These are phyloP conservation scores for Lotus japonicus DNA, from an alignment of 306 rosid genomes.

Conservation along the genomic window DNA sequence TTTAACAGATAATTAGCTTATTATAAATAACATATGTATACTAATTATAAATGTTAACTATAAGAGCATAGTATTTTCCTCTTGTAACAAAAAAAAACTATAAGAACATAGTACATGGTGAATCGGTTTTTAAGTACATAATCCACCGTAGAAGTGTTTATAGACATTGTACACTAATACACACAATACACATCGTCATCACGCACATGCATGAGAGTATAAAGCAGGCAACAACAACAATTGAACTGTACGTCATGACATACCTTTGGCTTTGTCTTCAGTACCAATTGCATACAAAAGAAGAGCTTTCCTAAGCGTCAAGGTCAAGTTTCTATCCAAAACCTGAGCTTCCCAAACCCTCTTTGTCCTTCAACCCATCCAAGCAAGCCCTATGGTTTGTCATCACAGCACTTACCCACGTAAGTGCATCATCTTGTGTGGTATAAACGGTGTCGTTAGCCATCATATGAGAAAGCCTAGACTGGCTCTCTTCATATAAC, in stretches of 20 bases:
- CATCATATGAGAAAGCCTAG: slow-evolving; percentile 27
- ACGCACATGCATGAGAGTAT: too few relatives aligned
- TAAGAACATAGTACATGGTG: too few relatives aligned
- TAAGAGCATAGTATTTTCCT: too few relatives aligned
- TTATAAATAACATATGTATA: too few relatives aligned
- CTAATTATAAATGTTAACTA: too few relatives aligned
- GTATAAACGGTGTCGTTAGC: not conserved
- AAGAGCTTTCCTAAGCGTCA: slow-evolving; percentile 39
- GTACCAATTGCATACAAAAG: slow-evolving; percentile 17
- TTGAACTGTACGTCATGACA: not conserved
- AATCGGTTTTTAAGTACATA: too few relatives aligned
- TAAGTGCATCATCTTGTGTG: slow-evolving; percentile 35
- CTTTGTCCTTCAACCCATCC: slow-evolving; percentile 47
- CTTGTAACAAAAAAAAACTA: too few relatives aligned
- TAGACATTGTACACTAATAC: too few relatives aligned
- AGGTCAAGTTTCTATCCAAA: slow-evolving; percentile 35
- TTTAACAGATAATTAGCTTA: too few relatives aligned
- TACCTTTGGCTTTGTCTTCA: slow-evolving; percentile 13
- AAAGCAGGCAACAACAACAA: too few relatives aligned
- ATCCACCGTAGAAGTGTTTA: too few relatives aligned
- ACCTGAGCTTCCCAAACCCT: not conserved
- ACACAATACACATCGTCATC: too few relatives aligned
- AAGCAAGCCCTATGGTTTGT: slow-evolving; percentile 49
- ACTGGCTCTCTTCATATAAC: slow-evolving; percentile 56
- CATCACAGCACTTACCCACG: slow-evolving; percentile 50